Percentiles rank a stretch among this genome's conserved stretches.
Evolutionary conservation across 2,329 filamentous ascomycete species (phyloP).

Genomic region (Furcasterigmium furcatum): DNA sequence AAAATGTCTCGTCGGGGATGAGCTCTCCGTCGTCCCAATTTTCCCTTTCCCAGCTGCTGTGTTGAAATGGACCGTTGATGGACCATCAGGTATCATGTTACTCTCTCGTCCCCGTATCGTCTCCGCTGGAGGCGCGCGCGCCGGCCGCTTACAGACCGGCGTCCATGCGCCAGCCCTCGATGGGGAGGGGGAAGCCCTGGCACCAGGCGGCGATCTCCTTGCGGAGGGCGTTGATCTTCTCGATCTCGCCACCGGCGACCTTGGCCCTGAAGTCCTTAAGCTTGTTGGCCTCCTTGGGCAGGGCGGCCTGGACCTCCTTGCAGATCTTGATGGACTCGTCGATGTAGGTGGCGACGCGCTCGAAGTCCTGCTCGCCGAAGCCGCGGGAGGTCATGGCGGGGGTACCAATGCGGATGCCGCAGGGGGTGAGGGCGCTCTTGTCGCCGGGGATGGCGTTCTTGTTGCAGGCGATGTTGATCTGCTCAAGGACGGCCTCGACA

Average conservation of each 20-base stretch:
- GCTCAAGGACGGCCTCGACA: conserved; percentile 92
- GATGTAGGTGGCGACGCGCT: conserved; percentile 85
- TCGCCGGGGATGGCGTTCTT: conserved; percentile 99
- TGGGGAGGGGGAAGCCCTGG: conserved; percentile 85
- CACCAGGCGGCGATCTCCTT: conserved; percentile 91
- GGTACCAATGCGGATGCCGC: conserved; percentile 92
- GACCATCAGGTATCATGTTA: conserved; percentile 16
- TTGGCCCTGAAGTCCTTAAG: conserved; percentile 99
- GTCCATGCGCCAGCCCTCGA: conserved; percentile 67
- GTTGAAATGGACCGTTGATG: conserved; percentile 10
- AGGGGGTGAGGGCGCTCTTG: conserved; percentile 93
- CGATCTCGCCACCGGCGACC: conserved; percentile 73
- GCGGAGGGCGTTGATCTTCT: conserved; percentile 80
- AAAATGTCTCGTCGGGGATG: conserved; percentile 4
- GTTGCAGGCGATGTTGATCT: conserved; percentile 99
- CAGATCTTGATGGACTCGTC: conserved; percentile 84
- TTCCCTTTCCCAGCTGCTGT: conserved; percentile 9
- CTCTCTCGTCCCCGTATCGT: conserved; percentile 10
- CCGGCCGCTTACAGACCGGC: conserved; percentile 49
- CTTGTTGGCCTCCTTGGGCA: conserved; percentile 98
- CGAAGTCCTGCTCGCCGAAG: conserved; percentile 89
- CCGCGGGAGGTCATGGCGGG: conserved; percentile 97
- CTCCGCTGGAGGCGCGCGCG: conserved; percentile 2
- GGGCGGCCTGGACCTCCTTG: conserved; percentile 77
- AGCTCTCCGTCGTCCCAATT: conserved; percentile 6